phyloP scores from a whole-genome alignment of 768 basidiomycete species.

The Agaricus bisporus region DNA sequence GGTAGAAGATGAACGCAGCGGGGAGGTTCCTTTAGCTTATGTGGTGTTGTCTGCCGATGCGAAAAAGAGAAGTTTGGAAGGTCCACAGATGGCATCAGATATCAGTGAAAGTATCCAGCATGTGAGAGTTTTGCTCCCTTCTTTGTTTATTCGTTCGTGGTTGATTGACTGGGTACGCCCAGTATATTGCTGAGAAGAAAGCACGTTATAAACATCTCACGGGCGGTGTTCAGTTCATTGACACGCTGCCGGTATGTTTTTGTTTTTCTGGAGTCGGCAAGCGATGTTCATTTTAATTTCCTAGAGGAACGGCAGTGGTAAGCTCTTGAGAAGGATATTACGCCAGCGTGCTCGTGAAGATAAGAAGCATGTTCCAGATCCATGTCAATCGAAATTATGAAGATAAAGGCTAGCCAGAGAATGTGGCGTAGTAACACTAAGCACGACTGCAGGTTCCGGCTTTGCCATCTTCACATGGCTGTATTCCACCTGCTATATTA shows the following conservation, averaged over 20 bases:
- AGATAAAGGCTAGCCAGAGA: not conserved
- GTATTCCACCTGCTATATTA: no score
- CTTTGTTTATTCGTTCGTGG: not conserved
- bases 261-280: not conserved
- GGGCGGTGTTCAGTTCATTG: conserved; percentile 32
- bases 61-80: conserved; percentile 21
- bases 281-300: not conserved
- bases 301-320: conserved; percentile 53
- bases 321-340: conserved; percentile 40
- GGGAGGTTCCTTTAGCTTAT: conserved; percentile 63
- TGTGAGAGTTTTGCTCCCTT: conserved; percentile 14
- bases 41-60: conserved; percentile 42
- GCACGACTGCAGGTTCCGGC: no score
- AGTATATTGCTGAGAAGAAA: conserved; percentile 47
- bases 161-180: conserved; percentile 31
- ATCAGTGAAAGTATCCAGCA: conserved; percentile 40
- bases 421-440: not conserved
- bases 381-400: not conserved
- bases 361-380: conserved; percentile 7
- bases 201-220: conserved; percentile 45
- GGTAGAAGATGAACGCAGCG: conserved; percentile 50
- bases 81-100: conserved; percentile 20
- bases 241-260: conserved; percentile 25
- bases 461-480: not conserved
- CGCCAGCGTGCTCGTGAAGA: conserved; percentile 17